Evolutionary conservation across 2,329 filamentous ascomycete genomes (phyloP), one percentile per base, ranked within the genome.

Genomic region (Aspergillus intermedius): DNA sequence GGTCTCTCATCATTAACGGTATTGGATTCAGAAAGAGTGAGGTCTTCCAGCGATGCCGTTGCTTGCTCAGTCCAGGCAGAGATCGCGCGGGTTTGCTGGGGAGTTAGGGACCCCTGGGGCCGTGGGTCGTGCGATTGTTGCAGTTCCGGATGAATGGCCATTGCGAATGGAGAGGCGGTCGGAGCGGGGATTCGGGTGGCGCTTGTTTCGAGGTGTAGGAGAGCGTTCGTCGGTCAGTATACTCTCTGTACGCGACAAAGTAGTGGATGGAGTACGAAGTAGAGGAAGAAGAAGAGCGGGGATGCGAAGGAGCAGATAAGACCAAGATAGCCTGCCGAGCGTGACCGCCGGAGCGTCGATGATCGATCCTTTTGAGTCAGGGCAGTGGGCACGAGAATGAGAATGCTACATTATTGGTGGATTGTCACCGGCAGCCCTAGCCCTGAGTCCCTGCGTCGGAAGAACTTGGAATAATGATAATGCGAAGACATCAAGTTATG

Each of bases 21-120:
- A 19, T 49, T 53, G 3, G 59, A 47, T 19, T 67, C 64, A 7
- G 64, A 63, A 5, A 71, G 53, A 40, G 62, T 60, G 48, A 72
- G 48, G 15, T 60, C 60, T 47, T 64, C 61, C 37, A 74, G 52
- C 23, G 70, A 68, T 32, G 67, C 61, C 39, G 68, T 58, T 23
- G 70, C 68, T 54, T 73, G 68, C 52, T 73, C 71, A 12, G 83
- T 83, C 85, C 85, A 88, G 30, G 82, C 76, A 53, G 84, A 84
- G 50, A 87, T 82, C 52, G 85, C 80, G 47, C 81, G 72, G 45
- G 72, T 68, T 51, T 69, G 68, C 47, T 69, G 63, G 8, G 62
- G 61, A 17, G 67, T 67, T 46, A 69, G 57, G 42, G 45, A 54
- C 28, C 59, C 61, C 49, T 58, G 58, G 2, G 56, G 47, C 21